Conservation (phyloP, 192 early-diverging fungal species). For the Podila epigama region DNA sequence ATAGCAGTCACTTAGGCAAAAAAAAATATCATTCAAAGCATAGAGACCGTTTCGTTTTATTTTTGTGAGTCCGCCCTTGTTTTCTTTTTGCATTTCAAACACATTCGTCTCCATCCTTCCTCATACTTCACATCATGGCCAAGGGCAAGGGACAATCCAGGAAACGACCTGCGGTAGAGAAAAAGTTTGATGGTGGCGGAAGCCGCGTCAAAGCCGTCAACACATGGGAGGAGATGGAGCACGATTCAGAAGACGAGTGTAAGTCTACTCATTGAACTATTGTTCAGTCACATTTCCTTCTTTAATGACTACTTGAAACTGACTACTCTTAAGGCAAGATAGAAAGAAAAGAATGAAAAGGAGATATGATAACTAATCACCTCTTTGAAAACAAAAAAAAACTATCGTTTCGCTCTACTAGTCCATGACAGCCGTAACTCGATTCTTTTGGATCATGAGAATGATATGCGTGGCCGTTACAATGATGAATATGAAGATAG, state of each 20-base stretch:
- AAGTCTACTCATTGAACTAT: conserved; percentile 11
- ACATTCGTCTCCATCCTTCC: neutral
- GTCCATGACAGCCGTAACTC: conserved; percentile 41
- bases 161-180: conserved; percentile 36
- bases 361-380: neutral
- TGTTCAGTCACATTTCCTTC: too few species aligned
- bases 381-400: neutral
- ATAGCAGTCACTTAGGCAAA: conserved; percentile 14
- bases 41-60: neutral
- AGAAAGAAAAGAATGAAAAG: too few species aligned
- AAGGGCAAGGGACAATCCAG: conserved; percentile 34
- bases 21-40: neutral
- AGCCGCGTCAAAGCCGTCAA: conserved; percentile 68
- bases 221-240: conserved; percentile 77
- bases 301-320: too few species aligned
- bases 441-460: conserved; percentile 36
- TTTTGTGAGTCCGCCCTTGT: neutral
- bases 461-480: conserved; percentile 20
- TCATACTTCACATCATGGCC: conserved; percentile 9
- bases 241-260: conserved; percentile 82
- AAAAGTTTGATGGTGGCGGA: conserved; percentile 44
- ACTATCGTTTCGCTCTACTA: neutral
- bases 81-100: neutral
- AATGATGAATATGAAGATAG: conserved; percentile 64
- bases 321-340: too few species aligned